Conservation (phyloP, 1,139 yeast genomes). For the Blastobotrys buckinghamii region DNA sequence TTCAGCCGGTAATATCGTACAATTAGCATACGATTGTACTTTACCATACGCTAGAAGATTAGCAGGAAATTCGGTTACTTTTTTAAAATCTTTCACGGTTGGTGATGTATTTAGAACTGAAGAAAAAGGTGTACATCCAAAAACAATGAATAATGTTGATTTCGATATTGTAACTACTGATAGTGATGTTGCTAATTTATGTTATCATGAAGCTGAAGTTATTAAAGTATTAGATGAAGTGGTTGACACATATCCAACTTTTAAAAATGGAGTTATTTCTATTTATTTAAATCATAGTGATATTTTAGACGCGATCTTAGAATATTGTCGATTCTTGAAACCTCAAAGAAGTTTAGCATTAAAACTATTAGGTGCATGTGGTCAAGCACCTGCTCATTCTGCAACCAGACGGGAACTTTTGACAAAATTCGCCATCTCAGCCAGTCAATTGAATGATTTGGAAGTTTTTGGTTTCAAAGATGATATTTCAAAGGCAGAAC, state of each 20-base stretch:
- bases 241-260: constrained; percentile 56
- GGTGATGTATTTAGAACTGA: constrained; percentile 76
- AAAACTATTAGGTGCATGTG: constrained; percentile 66
- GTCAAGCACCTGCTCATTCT: constrained; percentile 59
- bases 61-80: constrained; percentile 52
- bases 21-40: constrained; percentile 82
- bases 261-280: constrained; percentile 47
- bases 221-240: constrained; percentile 76
- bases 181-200: constrained; percentile 37
- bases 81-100: constrained; percentile 59
- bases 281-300: constrained; percentile 76
- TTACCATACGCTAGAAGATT: constrained; percentile 81
- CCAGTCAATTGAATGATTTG: constrained; percentile 75
- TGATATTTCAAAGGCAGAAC: constrained; percentile 57
- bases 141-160: constrained; percentile 71
- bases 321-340: constrained; percentile 70
- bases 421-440: constrained; percentile 66
- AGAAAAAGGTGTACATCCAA: constrained; percentile 63
- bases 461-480: constrained; percentile 72
- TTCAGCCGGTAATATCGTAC: constrained; percentile 77
- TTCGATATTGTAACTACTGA: constrained; percentile 59
- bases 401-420: constrained; percentile 63
- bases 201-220: constrained; percentile 79
- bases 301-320: constrained; percentile 65
- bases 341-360: constrained; percentile 66